phyloP scores from a whole-genome alignment of 352 stramenopile species.

The Pythium aquatile region DNA sequence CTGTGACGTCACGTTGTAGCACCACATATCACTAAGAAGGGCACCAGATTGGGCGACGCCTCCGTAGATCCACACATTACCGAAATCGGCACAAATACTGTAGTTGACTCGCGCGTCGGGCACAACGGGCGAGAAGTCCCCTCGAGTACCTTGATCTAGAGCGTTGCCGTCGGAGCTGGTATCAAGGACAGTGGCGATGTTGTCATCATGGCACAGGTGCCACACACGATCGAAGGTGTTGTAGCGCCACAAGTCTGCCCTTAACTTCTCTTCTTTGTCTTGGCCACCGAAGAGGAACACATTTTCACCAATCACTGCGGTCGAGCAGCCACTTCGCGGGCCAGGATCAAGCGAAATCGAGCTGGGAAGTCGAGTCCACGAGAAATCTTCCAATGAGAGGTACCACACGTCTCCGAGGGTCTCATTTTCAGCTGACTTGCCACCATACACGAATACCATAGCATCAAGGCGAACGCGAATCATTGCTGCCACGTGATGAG shows the following conservation, averaged over 20 bases:
- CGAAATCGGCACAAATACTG: conserved; percentile 73
- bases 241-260: conserved; percentile 81
- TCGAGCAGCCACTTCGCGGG: conserved; percentile 61
- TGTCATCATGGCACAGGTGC: conserved; percentile 84
- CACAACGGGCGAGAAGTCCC: conserved; percentile 45
- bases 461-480: conserved; percentile 73
- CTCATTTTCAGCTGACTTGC: conserved; percentile 69
- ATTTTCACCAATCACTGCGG: conserved; percentile 73
- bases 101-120: conserved; percentile 62
- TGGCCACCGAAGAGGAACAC: conserved; percentile 83
- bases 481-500: conserved; percentile 64
- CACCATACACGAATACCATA: conserved; percentile 84
- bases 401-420: conserved; percentile 79
- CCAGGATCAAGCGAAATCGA: conserved; percentile 78
- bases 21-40: conserved; percentile 73
- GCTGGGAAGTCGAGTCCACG: conserved; percentile 73
- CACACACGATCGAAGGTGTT: conserved; percentile 88
- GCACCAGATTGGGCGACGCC: conserved; percentile 46
- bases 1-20: conserved; percentile 59
- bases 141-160: conserved; percentile 14
- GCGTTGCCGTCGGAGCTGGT: conserved; percentile 8
- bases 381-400: conserved; percentile 76
- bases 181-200: conserved; percentile 43
- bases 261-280: conserved; percentile 76
- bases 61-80: conserved; percentile 82